phyloP scores from a whole-genome alignment of 306 rosid species.

The Quercus bicolor region DNA sequence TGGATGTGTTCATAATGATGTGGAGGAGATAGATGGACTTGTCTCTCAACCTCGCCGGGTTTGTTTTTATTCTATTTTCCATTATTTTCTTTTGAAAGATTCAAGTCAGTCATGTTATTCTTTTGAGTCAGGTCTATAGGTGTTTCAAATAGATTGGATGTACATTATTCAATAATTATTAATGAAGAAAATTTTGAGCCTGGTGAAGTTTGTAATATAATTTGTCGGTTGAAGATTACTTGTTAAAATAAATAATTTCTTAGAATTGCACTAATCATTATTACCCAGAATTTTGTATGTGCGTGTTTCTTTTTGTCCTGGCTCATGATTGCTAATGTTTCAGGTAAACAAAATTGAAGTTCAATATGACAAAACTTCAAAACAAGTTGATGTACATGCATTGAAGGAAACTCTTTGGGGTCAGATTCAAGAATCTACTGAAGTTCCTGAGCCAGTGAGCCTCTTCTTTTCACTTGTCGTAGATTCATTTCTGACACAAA shows the following conservation, averaged over 20 bases:
- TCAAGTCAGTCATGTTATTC: neutral
- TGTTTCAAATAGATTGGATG: neutral
- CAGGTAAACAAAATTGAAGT: slow-evolving; percentile 21
- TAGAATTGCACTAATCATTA: neutral
- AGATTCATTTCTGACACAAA: neutral
- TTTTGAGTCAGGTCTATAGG: neutral
- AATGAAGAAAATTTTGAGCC: too few relatives aligned
- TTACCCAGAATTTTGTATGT: neutral
- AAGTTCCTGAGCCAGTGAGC: slow-evolving; percentile 3
- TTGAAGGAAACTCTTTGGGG: slow-evolving; percentile 23
- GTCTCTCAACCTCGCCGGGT: slow-evolving; percentile 23
- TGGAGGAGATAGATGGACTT: slow-evolving; percentile 11
- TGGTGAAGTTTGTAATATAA: too few relatives aligned
- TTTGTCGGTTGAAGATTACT: neutral
- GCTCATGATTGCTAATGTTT: neutral
- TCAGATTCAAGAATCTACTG: slow-evolving; percentile 15
- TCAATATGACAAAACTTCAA: slow-evolving; percentile 23
- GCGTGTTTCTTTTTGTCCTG: neutral
- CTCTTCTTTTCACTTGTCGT: neutral
- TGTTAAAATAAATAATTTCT: neutral
- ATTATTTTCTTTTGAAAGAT: neutral
- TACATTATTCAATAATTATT: too few relatives aligned
- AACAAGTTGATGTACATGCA: slow-evolving; percentile 25
- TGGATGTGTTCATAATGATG: neutral
- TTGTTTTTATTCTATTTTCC: neutral